Evolutionary conservation across 176 grass and related monocot genomes (phyloP).

Genomic region (Triticum turgidum): DNA sequence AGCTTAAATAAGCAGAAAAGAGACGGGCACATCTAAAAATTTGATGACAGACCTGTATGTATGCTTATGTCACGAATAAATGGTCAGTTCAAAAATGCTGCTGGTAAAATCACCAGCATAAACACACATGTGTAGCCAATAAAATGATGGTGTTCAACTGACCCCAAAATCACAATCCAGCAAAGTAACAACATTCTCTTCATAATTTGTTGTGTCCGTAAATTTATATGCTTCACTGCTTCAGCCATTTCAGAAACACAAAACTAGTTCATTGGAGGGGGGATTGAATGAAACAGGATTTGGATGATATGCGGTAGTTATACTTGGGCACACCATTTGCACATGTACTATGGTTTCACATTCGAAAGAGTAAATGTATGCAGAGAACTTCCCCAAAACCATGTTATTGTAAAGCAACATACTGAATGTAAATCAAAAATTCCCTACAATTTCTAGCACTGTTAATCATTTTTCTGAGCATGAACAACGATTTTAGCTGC

Average conservation of each 20-base stretch:
- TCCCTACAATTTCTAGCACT: background rate
- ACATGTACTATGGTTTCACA: conserved; percentile 4
- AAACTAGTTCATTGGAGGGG: background rate
- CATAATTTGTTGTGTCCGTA: background rate
- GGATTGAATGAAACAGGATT: background rate
- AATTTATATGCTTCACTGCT: background rate
- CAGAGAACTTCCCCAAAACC: background rate
- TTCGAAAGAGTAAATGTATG: background rate
- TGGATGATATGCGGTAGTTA: background rate
- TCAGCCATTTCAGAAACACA: background rate
- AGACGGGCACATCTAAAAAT: background rate
- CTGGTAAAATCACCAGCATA: background rate
- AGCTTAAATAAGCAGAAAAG: conserved; percentile 12
- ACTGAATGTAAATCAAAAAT: background rate
- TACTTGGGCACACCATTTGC: background rate
- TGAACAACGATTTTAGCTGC: background rate
- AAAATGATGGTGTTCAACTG: conserved; percentile 7
- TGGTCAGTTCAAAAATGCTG: background rate
- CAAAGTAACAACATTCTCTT: conserved; percentile 16
- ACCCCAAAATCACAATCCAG: background rate
- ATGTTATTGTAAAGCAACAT: background rate
- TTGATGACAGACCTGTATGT: conserved; percentile 6
- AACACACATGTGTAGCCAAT: background rate
- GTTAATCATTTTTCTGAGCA: background rate
- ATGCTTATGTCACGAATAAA: background rate